A percentile compares a stretch with the other conserved stretches of the same genome.
Evolutionary conservation across 1,139 yeast species (phyloP).

Genomic region (Zygotorulaspora mrakii): DNA sequence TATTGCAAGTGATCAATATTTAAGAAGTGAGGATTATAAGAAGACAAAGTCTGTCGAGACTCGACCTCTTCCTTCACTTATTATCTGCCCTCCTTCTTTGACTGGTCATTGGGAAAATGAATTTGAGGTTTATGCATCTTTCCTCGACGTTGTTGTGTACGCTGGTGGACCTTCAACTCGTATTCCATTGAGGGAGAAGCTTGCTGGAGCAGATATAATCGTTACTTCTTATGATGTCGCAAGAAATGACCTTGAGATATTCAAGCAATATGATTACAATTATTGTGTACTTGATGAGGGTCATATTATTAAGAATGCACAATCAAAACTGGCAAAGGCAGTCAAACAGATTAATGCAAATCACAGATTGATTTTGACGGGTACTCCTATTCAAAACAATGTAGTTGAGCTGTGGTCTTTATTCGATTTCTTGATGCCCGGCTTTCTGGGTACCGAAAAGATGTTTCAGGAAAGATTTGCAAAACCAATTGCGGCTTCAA

Average conservation of each 20-base stretch:
- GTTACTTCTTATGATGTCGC: conserved; percentile 96
- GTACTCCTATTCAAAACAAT: conserved; percentile 97
- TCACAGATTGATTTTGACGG: conserved; percentile 86
- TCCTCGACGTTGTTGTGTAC: conserved; percentile 74
- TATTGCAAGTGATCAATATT: conserved; percentile 90
- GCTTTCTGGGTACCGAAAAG: conserved; percentile 93
- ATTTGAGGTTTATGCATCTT: conserved; percentile 84
- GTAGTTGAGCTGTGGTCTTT: conserved; percentile 96
- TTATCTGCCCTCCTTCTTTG: conserved; percentile 93
- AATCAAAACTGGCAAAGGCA: conserved; percentile 82
- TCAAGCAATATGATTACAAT: conserved; percentile 67
- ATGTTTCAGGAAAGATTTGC: conserved; percentile 93
- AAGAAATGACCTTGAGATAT: conserved; percentile 75
- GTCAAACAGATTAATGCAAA: conserved; percentile 81
- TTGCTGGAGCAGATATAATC: conserved; percentile 69
- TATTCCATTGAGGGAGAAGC: conserved; percentile 48
- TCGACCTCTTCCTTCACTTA: conserved; percentile 74
- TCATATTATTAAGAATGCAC: conserved; percentile 89
- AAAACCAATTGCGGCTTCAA: conserved; percentile 91
- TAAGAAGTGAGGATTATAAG: conserved; percentile 68
- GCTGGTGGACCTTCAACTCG: conserved; percentile 90
- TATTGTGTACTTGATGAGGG: conserved; percentile 98
- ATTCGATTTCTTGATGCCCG: conserved; percentile 98
- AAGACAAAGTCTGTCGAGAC: conserved; percentile 61
- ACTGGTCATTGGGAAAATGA: conserved; percentile 99